Conservation (phyloP, 177 flowering plant genomes). For the Vitis hybrid region DNA sequence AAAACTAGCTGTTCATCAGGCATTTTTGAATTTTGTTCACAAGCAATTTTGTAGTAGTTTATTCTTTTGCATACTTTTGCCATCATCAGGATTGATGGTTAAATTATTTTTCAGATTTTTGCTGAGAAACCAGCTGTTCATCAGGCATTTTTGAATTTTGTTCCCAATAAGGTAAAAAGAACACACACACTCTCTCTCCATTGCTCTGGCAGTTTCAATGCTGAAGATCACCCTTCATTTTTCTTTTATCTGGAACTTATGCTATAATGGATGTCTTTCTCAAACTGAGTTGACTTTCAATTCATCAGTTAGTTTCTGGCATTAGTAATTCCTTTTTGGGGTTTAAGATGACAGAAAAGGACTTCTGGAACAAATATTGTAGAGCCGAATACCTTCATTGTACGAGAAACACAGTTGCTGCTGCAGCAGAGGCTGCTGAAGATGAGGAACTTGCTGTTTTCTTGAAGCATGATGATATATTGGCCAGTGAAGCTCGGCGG, state of each 20-base stretch:
- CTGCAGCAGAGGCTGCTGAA: constrained; percentile 98
- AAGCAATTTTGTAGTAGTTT: background rate
- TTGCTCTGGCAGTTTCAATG: background rate
- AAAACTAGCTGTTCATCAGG: constrained; percentile 94
- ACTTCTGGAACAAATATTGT: constrained; percentile 94
- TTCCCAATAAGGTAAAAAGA: constrained; percentile 72
- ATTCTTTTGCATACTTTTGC: background rate
- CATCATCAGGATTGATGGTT: constrained; percentile 1
- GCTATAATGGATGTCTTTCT: background rate
- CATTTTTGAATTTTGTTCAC: constrained; percentile 28
- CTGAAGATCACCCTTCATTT: background rate
- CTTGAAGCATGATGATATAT: constrained; percentile 82
- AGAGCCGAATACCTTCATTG: constrained; percentile 90
- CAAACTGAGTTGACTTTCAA: background rate
- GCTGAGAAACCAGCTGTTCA: constrained; percentile 97
- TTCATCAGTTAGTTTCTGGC: background rate
- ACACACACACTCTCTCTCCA: background rate
- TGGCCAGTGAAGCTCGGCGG: constrained; percentile 74
- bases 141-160: constrained; percentile 73
- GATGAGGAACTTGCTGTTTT: constrained; percentile 97
- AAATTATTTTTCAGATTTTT: constrained; percentile 68
- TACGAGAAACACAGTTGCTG: constrained; percentile 71
- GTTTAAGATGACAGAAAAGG: constrained; percentile 78
- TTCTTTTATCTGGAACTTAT: background rate
- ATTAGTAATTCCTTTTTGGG: background rate